These are phyloP conservation scores for Kuraishia cidri DNA, from an alignment of 805 yeast species.

Conservation along the genomic window DNA sequence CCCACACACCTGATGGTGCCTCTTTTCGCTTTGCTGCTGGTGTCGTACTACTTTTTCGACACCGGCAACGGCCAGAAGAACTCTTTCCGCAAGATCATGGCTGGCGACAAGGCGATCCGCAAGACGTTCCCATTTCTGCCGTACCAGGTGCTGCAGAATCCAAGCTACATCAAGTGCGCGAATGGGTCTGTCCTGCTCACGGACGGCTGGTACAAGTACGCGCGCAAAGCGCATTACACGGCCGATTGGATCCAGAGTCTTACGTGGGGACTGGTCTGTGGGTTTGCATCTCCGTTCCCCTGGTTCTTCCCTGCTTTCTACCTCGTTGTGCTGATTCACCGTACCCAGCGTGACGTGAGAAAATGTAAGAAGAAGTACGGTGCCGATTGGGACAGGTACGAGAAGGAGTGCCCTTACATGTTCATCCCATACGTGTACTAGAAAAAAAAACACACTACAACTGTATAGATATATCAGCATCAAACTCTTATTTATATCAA, in stretches of 20 bases:
- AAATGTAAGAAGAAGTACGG: slow-evolving; percentile 88
- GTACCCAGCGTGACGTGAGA: slow-evolving; percentile 80
- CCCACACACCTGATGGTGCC: slow-evolving; percentile 48
- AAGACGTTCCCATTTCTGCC: slow-evolving; percentile 94
- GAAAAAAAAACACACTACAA: background rate
- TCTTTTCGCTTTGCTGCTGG: slow-evolving; percentile 46
- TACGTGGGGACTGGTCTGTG: slow-evolving; percentile 90
- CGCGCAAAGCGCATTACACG: slow-evolving; percentile 91
- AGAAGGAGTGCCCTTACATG: slow-evolving; percentile 81
- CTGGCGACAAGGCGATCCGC: slow-evolving; percentile 72
- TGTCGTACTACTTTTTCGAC: slow-evolving; percentile 88
- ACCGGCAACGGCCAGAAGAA: slow-evolving; percentile 94
- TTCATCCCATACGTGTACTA: slow-evolving; percentile 83
- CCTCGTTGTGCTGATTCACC: slow-evolving; percentile 77
- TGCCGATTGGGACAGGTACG: slow-evolving; percentile 84
- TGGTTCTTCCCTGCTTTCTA: slow-evolving; percentile 95
- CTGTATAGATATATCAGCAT: background rate
- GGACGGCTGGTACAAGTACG: slow-evolving; percentile 92
- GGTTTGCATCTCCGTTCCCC: slow-evolving; percentile 80
- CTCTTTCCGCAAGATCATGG: slow-evolving; percentile 73
- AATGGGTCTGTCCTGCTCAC: slow-evolving; percentile 79
- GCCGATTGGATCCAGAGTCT: slow-evolving; percentile 86
- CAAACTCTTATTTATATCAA: slow-evolving; percentile 20
- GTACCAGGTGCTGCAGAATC: slow-evolving; percentile 71
- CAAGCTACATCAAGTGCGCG: slow-evolving; percentile 75